phyloP scores from a whole-genome alignment of 129 eudicot species.

The Chrysanthemum lavandulifolium region DNA sequence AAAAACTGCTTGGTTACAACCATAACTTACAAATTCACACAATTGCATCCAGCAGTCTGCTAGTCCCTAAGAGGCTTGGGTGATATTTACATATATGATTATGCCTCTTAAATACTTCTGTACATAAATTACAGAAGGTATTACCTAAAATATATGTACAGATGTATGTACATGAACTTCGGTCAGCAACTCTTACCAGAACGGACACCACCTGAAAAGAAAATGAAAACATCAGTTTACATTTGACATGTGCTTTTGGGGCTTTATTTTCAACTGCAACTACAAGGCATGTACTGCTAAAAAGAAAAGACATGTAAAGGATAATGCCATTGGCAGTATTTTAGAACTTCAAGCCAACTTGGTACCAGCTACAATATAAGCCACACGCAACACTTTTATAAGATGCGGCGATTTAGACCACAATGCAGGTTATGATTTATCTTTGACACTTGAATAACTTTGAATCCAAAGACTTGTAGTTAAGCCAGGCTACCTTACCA shows the following conservation, averaged over 20 bases:
- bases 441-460: no score
- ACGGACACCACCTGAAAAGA: conserved; percentile 46
- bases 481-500: no score
- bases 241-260: neutral
- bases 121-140: conserved; percentile 30
- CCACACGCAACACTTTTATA: no score
- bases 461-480: no score
- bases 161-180: conserved; percentile 18
- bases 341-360: no score
- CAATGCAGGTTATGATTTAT: no score
- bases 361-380: no score
- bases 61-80: neutral
- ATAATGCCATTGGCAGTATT: no score
- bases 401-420: no score
- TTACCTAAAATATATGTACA: conserved; percentile 32
- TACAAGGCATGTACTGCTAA: neutral
- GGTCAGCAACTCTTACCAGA: conserved; percentile 29
- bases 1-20: neutral
- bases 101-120: conserved; percentile 18
- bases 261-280: neutral
- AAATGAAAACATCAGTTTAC: neutral
- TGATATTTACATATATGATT: conserved; percentile 8
- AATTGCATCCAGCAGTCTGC: neutral
- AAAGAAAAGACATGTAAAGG: neutral
- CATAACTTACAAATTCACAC: neutral